Evolutionary conservation across 768 basidiomycete species (phyloP).

Genomic region (Boletus fagicola): DNA sequence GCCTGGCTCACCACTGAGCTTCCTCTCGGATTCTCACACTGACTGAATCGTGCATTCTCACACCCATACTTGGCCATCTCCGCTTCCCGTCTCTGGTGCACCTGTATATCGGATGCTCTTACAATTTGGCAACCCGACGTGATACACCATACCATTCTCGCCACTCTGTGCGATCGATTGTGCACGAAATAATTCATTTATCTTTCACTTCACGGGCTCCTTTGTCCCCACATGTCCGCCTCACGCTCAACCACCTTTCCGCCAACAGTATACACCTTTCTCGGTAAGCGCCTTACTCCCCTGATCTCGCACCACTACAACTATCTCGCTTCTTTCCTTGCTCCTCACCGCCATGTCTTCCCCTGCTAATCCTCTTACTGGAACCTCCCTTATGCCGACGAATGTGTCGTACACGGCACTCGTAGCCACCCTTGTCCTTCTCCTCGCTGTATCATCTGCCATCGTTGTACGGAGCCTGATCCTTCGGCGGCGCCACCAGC

Average conservation of each 20-base stretch:
- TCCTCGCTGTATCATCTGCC: slow-evolving; percentile 63
- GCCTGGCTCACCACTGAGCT: neutral
- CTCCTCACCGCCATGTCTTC: slow-evolving; percentile 20
- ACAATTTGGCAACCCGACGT: neutral
- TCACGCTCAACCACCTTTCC: slow-evolving; percentile 1
- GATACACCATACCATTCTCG: neutral
- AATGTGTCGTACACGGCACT: slow-evolving; percentile 43
- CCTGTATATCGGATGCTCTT: neutral
- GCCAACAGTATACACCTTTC: slow-evolving; percentile 32
- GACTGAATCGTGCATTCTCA: slow-evolving; percentile 10
- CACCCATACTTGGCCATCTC: neutral
- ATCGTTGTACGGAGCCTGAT: slow-evolving; percentile 65
- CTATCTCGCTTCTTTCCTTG: neutral
- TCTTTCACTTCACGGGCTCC: neutral
- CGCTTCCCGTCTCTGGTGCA: neutral
- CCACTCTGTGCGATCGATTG: slow-evolving; percentile 4
- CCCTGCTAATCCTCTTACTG: neutral
- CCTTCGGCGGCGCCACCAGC: slow-evolving; percentile 59
- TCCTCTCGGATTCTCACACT: slow-evolving; percentile 19
- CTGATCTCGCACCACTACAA: neutral
- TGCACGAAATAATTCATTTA: neutral
- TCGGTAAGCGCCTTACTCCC: slow-evolving; percentile 22
- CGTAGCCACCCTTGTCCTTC: slow-evolving; percentile 62
- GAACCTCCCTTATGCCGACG: neutral
- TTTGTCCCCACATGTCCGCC: neutral